These are phyloP conservation scores for Podaxis carcinomalis DNA, from an alignment of 768 basidiomycete species.

Conservation along the genomic window DNA sequence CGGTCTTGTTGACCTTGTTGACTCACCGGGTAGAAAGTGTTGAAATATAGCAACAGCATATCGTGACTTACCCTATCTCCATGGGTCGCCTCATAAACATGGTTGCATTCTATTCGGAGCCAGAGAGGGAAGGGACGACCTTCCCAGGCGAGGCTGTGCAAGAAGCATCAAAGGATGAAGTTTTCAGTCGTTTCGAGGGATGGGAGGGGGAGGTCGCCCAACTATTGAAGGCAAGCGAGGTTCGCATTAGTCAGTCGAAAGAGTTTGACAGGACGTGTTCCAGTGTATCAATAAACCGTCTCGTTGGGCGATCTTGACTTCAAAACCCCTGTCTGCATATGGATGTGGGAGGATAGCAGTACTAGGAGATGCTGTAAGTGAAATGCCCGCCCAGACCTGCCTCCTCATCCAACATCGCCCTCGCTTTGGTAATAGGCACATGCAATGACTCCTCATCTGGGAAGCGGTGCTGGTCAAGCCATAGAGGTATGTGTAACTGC, in stretches of 20 bases:
- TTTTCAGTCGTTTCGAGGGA: constrained; percentile 22
- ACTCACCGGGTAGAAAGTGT: constrained; percentile 4
- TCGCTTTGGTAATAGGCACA: constrained; percentile 26
- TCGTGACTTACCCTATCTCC: constrained; percentile 35
- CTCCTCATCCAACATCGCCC: background rate
- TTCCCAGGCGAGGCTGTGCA: constrained; percentile 28
- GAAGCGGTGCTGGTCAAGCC: constrained; percentile 47
- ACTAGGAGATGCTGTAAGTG: constrained; percentile 41
- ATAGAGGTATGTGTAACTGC: constrained; percentile 28
- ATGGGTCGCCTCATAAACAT: constrained; percentile 32
- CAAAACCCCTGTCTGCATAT: constrained; percentile 33
- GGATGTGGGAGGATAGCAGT: constrained; percentile 33
- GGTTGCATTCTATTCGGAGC: constrained; percentile 26
- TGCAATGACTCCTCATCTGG: constrained; percentile 43
- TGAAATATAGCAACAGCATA: constrained; percentile 22
- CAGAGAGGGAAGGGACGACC: constrained; percentile 21
- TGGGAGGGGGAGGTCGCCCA: constrained; percentile 32
- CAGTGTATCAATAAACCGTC: constrained; percentile 29
- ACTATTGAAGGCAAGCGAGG: constrained; percentile 27
- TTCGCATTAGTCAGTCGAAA: background rate
- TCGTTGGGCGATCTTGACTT: constrained; percentile 37
- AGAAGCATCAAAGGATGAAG: constrained; percentile 26
- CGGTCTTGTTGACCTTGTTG: background rate
- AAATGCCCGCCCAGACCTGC: background rate
- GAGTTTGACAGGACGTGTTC: background rate